Base-by-base conservation (phyloP, 176 grass and related monocot genomes). In the Juncus inflexus region DNA sequence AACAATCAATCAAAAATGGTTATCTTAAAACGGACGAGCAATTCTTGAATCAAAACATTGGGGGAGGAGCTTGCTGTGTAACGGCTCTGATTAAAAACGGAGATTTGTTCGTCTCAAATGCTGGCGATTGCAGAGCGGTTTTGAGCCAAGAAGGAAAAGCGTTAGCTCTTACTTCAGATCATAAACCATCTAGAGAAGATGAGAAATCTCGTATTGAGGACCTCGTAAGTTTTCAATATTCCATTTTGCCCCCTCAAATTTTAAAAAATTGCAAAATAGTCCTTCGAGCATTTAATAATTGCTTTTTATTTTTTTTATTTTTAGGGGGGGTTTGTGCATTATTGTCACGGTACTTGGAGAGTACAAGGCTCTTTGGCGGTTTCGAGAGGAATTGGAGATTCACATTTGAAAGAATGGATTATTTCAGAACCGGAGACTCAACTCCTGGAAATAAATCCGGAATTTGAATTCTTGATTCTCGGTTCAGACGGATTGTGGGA, bases 401-500 rank as follows among this genome's bases (percentile, higher is more conserved):
- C 86, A 1, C 89, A 94, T 70, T 72, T 94, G 4, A 99, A 94
- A 76, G 80, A 90, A 63, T 99, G 89, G 95, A 66, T 99, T 47
- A 85, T 99, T 28, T 65, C 89, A 39, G 81, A 90, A 60, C 95
- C 95, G 0, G 95, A 99, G 55, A 87, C 81, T 5, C 88, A 61
- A 70, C 73, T 72, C 8, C 74, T 99, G 6, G 45, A 73, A 10
- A 83, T 99, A 3, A 74, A 83, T 40, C 54, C 65, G 11, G 72
- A 87, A 53, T 94, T 80, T 37, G 95, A 99, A 51, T 99, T 99
- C 83, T 70, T 99, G 59, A 82, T 99, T 39, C 86, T 99, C 36
- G 95, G 89, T 35, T 94, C 95, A 3, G 95, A 99, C 42, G 95
- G 95, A 9, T 75, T 99, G 19, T 99, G 95, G 95, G 89, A 99